Base-by-base conservation (phyloP, 768 basidiomycete genomes). In the Boletus tylopilopsis region DNA sequence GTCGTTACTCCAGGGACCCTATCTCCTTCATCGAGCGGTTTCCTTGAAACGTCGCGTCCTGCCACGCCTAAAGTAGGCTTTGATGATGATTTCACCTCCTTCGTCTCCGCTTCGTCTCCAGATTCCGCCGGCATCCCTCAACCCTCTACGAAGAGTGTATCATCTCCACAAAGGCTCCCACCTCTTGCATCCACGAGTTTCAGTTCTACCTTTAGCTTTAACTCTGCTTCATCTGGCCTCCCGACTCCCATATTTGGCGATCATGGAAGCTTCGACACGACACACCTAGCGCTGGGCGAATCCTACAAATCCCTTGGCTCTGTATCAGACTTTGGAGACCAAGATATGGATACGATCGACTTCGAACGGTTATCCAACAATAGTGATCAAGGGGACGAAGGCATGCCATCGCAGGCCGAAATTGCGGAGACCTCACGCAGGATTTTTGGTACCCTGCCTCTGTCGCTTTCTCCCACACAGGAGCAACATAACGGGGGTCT, bases 21-120 rank as follows among this genome's bases (percentile, higher is more conserved):
- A 6, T 64, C 68, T 19, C 66, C 66, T 39, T 53, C 58, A 16
- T 54, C 38, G 38, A 63, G 56, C 21, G 55, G 63, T 7, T 57
- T 54, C 27, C 33, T 58, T 16, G 56, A 51, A 27, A 50, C 30
- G n/a, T 62, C 57, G 33, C 55, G 56, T 9, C 59, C 62, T 19
- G 58, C 64, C 43, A 74, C 73, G 4, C 81, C 62, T 21, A 49
- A 46, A 38, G 38, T 53, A n/a, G 73, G 76, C 15, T 81, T 92
- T 56, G 90, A 91, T 46, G 90, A 92, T 59, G 86, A 93, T 64
- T 93, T 93, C 60, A 76, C 82, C 2, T 82, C 79, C 24, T 88
- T 88, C 54, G 76, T 89, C 16, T 82, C 84, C 27, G 85, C 84
- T n/a, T 50, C 60, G 22, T 78, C 71, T 39, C 49, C 60, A 24